These are phyloP conservation scores for Candida albicans DNA, from an alignment of 1,139 yeast genomes.

Conservation along the genomic window DNA sequence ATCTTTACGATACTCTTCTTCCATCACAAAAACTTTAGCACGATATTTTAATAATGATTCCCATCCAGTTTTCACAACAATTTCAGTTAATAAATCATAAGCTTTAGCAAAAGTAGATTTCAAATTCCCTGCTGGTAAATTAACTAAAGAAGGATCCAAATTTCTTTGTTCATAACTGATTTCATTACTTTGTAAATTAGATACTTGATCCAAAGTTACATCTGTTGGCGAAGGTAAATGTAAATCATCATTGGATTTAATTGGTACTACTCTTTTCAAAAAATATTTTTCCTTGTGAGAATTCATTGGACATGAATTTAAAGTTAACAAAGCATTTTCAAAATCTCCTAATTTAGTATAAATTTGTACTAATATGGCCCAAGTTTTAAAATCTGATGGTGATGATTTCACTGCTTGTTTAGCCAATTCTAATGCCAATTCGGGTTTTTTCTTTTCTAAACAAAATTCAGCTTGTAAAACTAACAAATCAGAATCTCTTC, in stretches of 20 bases:
- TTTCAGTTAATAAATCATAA: conserved; percentile 74
- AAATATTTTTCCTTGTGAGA: conserved; percentile 62
- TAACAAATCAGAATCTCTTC: conserved; percentile 62
- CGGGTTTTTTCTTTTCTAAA: conserved; percentile 60
- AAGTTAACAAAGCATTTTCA: conserved; percentile 73
- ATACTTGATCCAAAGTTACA: conserved; percentile 64
- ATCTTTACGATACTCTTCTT: conserved; percentile 74
- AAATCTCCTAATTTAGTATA: conserved; percentile 72
- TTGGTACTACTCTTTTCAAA: conserved; percentile 58
- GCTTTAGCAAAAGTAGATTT: conserved; percentile 80
- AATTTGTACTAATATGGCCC: conserved; percentile 74
- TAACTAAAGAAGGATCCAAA: conserved; percentile 66
- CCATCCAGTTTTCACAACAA: conserved; percentile 82
- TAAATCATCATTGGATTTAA: conserved; percentile 55
- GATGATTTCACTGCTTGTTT: conserved; percentile 73
- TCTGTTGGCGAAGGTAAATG: conserved; percentile 80
- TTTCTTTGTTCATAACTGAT: conserved; percentile 51
- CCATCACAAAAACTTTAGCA: conserved; percentile 91
- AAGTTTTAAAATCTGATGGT: conserved; percentile 82
- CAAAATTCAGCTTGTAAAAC: conserved; percentile 73
- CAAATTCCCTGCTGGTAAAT: conserved; percentile 74
- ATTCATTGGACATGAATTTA: conserved; percentile 93
- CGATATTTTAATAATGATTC: conserved; percentile 76
- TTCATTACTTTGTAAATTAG: conserved; percentile 54
- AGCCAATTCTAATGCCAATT: conserved; percentile 74